Conservation (phyloP, 495 filamentous ascomycete genomes). For the Margaritispora aquatica region DNA sequence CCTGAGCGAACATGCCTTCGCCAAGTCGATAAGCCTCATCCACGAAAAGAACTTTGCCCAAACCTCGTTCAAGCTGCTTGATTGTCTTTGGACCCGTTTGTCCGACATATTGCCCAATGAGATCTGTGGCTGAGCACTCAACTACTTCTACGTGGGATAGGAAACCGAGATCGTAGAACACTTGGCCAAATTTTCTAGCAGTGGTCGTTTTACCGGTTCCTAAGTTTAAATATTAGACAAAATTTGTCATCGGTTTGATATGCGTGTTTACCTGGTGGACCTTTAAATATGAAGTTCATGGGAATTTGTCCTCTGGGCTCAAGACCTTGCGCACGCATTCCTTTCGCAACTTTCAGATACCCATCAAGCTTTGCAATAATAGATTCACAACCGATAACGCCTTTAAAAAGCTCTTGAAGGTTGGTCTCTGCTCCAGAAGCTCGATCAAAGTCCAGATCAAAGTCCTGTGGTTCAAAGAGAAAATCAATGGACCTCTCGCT, state of each 20-base stretch:
- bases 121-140: slow-evolving; percentile 34
- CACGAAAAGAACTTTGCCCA: slow-evolving; percentile 57
- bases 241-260: background rate
- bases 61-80: slow-evolving; percentile 46
- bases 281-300: slow-evolving; percentile 57
- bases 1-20: slow-evolving; percentile 44
- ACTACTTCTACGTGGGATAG: slow-evolving; percentile 30
- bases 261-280: slow-evolving; percentile 40
- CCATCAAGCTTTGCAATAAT: slow-evolving; percentile 51
- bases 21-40: slow-evolving; percentile 57
- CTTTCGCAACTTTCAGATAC: slow-evolving; percentile 50
- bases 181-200: slow-evolving; percentile 36
- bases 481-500: slow-evolving; percentile 4
- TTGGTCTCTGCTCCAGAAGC: slow-evolving; percentile 43
- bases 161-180: slow-evolving; percentile 41
- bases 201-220: slow-evolving; percentile 45
- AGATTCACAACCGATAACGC: slow-evolving; percentile 59
- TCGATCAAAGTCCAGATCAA: slow-evolving; percentile 62
- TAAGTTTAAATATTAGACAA: background rate
- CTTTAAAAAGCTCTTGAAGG: slow-evolving; percentile 53
- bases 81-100: slow-evolving; percentile 60
- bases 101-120: slow-evolving; percentile 42
- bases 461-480: slow-evolving; percentile 54
- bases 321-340: slow-evolving; percentile 40
- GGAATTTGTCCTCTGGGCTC: slow-evolving; percentile 55